Evolutionary conservation across 768 basidiomycete species (phyloP).

Genomic region (Termitomyces eurrhizus): DNA sequence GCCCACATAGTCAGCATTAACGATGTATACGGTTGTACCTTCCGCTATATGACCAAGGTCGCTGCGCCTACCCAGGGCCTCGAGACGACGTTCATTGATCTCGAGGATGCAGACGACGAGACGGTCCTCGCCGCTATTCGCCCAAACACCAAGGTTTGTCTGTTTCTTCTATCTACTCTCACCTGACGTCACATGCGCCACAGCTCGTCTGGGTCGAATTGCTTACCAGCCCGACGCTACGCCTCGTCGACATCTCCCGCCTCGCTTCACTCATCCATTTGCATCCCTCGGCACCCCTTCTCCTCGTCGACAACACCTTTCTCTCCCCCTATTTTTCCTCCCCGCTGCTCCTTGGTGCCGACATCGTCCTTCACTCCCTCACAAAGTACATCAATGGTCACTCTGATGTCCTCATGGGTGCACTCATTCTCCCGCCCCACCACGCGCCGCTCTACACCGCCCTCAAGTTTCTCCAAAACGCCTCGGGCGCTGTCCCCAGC

Average conservation of each 20-base stretch:
- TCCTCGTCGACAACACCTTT: slow-evolving; percentile 95
- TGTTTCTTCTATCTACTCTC: not conserved
- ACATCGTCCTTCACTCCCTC: slow-evolving; percentile 79
- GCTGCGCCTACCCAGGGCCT: slow-evolving; percentile 58
- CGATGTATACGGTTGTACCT: slow-evolving; percentile 94
- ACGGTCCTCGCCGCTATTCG: slow-evolving; percentile 61
- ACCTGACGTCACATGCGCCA: not conserved
- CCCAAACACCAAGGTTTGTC: slow-evolving; percentile 75
- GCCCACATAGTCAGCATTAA: slow-evolving; percentile 86
- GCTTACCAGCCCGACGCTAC: slow-evolving; percentile 92
- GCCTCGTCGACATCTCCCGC: slow-evolving; percentile 75
- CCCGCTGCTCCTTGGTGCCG: slow-evolving; percentile 80
- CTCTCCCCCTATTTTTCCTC: slow-evolving; percentile 89
- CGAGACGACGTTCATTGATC: slow-evolving; percentile 75
- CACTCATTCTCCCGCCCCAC: slow-evolving; percentile 62
- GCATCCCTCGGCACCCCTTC: slow-evolving; percentile 62
- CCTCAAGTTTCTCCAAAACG: slow-evolving; percentile 88
- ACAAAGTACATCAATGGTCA: slow-evolving; percentile 95
- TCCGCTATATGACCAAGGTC: slow-evolving; percentile 75
- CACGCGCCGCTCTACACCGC: slow-evolving; percentile 44
- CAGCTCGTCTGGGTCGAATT: slow-evolving; percentile 96
- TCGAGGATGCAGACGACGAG: slow-evolving; percentile 67
- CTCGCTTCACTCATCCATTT: slow-evolving; percentile 63
- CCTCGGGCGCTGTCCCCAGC: slow-evolving; percentile 79
- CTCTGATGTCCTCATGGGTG: slow-evolving; percentile 91